Conservation (phyloP, 164 flowering plant species). For the Nymphaea thermarum region DNA sequence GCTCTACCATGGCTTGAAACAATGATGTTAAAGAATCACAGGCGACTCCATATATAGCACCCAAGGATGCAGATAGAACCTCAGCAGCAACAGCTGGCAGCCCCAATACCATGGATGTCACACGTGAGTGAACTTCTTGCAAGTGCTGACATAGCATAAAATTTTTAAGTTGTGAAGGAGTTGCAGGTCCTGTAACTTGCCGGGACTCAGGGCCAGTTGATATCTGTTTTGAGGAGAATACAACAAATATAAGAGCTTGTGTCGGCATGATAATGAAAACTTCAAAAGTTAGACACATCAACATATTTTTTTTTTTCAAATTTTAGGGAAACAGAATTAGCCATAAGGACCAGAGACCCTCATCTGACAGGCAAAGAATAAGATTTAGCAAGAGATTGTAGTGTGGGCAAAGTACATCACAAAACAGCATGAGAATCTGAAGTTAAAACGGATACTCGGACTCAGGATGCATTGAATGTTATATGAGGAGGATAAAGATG, state of each 20-base stretch:
- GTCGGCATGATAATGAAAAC: background rate
- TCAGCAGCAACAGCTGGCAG: slow-evolving; percentile 70
- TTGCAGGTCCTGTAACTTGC: slow-evolving; percentile 78
- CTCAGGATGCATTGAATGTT: too few species aligned
- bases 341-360: background rate
- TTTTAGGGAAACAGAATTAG: background rate
- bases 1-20: slow-evolving; percentile 83
- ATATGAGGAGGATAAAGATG: too few species aligned
- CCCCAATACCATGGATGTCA: slow-evolving; percentile 42
- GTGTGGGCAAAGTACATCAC: too few species aligned
- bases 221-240: slow-evolving; percentile 31
- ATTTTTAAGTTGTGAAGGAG: slow-evolving; percentile 74
- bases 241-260: slow-evolving; percentile 4
- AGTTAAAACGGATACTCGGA: too few species aligned
- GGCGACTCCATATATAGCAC: slow-evolving; percentile 71
- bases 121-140: slow-evolving; percentile 73
- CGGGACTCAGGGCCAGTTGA: slow-evolving; percentile 94
- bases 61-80: slow-evolving; percentile 65
- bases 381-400: background rate
- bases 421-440: too few species aligned
- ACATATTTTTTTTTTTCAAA: too few species aligned
- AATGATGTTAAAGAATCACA: slow-evolving; percentile 79
- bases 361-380: background rate
- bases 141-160: slow-evolving; percentile 78
- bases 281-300: too few species aligned